These are phyloP conservation scores for Metarhizium guizhouense DNA, from an alignment of 2,329 filamentous ascomycete species.

Conservation along the genomic window DNA sequence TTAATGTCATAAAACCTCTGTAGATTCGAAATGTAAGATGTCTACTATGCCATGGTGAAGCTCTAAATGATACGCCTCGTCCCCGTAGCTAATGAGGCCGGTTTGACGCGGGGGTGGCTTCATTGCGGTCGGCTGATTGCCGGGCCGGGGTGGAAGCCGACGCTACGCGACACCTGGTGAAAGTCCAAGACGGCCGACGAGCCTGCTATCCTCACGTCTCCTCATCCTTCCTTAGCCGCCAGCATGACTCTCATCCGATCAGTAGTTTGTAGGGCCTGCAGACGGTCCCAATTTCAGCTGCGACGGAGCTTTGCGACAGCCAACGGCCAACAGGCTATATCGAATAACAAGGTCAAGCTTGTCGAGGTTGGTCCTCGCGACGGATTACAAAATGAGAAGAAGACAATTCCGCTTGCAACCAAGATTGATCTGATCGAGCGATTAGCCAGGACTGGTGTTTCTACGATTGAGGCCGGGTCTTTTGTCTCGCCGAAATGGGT, in stretches of 20 bases:
- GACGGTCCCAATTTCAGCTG: slow-evolving; percentile 20
- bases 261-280: slow-evolving; percentile 29
- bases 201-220: neutral
- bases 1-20: slow-evolving; percentile 27
- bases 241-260: slow-evolving; percentile 28
- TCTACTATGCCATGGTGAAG: neutral
- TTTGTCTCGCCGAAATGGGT: slow-evolving; percentile 82
- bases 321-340: slow-evolving; percentile 15
- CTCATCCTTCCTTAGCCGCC: neutral
- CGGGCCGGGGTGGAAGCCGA: slow-evolving; percentile 17
- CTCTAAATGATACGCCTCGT: neutral
- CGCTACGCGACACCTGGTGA: slow-evolving; percentile 16
- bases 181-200: neutral
- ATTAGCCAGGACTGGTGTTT: slow-evolving; percentile 58
- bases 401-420: slow-evolving; percentile 56
- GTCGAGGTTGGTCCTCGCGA: slow-evolving; percentile 81
- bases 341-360: slow-evolving; percentile 47
- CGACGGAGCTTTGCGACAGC: slow-evolving; percentile 33
- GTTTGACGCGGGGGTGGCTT: neutral
- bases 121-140: slow-evolving; percentile 6
- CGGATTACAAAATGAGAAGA: slow-evolving; percentile 80
- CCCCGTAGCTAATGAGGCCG: too few species aligned
- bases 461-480: slow-evolving; percentile 70
- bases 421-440: slow-evolving; percentile 70
- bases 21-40: slow-evolving; percentile 14